Evolutionary conservation across 805 yeast genomes (phyloP).

Genomic region (Nematodospora valgi): DNA sequence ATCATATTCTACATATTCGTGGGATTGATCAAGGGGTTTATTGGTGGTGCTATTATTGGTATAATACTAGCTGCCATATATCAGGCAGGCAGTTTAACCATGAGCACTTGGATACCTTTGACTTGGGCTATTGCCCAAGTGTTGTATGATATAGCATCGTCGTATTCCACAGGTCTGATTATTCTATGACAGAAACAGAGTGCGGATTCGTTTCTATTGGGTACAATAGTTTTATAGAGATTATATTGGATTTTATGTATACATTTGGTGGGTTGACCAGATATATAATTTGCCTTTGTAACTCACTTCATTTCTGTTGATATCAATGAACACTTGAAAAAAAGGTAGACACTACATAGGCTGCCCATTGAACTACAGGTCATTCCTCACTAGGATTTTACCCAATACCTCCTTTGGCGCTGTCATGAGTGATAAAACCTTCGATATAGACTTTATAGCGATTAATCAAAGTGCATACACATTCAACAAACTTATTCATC

Average conservation of each 20-base stretch:
- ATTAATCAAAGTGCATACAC: conserved; percentile 12
- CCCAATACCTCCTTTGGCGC: no score
- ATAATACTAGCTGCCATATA: conserved; percentile 72
- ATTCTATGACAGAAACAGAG: no score
- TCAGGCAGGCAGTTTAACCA: conserved; percentile 72
- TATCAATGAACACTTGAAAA: no score
- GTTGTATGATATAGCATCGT: conserved; percentile 60
- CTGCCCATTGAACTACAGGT: no score
- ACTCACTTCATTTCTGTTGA: no score
- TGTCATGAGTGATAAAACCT: not conserved
- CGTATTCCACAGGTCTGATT: conserved; percentile 52
- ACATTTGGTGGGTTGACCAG: no score
- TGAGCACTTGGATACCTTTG: conserved; percentile 96
- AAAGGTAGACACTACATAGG: no score
- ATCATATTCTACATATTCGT: conserved; percentile 33
- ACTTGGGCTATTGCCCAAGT: conserved; percentile 71
- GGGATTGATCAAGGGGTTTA: conserved; percentile 63
- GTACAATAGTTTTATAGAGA: no score
- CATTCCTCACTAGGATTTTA: no score
- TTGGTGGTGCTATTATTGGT: conserved; percentile 76
- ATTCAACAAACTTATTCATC: conserved; percentile 6
- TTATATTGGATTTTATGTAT: no score
- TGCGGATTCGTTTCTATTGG: no score
- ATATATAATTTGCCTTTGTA: no score
- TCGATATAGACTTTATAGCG: conserved; percentile 10